Base-by-base conservation (phyloP, 108 stramenopile genomes). In the Cyclotella cryptica region DNA sequence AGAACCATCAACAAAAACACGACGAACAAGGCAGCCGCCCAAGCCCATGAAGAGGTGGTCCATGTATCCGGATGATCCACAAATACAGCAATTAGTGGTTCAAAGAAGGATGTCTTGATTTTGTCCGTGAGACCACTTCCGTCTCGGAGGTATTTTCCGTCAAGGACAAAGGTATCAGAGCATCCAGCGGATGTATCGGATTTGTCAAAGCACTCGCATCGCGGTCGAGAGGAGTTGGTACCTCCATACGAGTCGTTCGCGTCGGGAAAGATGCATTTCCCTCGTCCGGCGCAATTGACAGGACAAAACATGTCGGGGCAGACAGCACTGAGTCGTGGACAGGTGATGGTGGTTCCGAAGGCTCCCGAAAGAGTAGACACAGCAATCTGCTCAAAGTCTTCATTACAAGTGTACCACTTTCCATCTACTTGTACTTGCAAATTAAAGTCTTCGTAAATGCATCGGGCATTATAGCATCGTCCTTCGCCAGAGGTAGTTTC, bases 231-330 rank as follows among this genome's bases (percentile, higher is more conserved):
- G 15, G 70, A 71, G 12, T 41, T 58, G 40, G 40, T 1, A 27
- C 55, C 24, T 57, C 55, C 55, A 57, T 57, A 57, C 12, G 55
- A 57, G 24, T 57, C 86, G 24, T 86, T 85, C n/a, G 70, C 83
- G n/a, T 67, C 47, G 3, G 57, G 72, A 46, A 85, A 95, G 73
- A 93, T 77, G 57, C 94, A 93, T 28, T 80, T 59, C 26, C 94
- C 94, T 43, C 91, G 85, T 43, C 94, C 94, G 26, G 92, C 90
- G 69, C 94, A 95, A 53, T 86, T 87, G 60, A 79, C 88, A 14
- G 92, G 94, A 71, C 94, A 95, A 49, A 93, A 95, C 52, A 95
- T 82, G 53, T 95, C 90, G 0, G 94, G 94, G 72, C 94, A 95
- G 17, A 82, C 91, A 29, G 81, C 67, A 59, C 81, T 83, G 15